Base-by-base conservation (phyloP, 345 rosid genomes). In the Acer yangbiense region DNA sequence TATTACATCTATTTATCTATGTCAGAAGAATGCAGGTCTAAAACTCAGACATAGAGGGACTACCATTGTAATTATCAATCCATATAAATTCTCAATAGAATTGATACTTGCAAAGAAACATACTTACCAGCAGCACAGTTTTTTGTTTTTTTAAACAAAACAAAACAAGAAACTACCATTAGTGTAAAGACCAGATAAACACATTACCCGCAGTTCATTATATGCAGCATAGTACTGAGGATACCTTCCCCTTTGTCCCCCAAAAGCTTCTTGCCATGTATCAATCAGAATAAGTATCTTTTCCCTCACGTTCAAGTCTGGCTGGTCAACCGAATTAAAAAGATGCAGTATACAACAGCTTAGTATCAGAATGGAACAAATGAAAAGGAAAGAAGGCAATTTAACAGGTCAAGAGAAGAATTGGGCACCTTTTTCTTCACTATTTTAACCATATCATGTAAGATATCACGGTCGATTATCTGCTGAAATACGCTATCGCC, bases 391-490 rank as follows among this genome's bases (percentile, higher is more conserved):
- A 52, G 69, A 69, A 82, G 9, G 61, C 39, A 20, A n/a, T 18
- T 29, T 23, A 68, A 70, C 67, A 60, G 46, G 75, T 10, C 65
- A 72, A 63, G 20, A 58, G 71, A 63, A 69, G 76, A 82, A 32
- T 54, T 7, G 29, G 17, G n/a, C 78, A 94, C 99, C 99, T 92
- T 96, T 86, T 94, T 96, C 87, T 96, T 96, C 66, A 96, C 97
- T 74, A 94, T 89, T 83, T 94, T 96, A 79, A 96, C 98, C 99
- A 96, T 96, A 63, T 96, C 99, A 80, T 81, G 97, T 76, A 96
- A 85, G 80, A 96, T 91, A 77, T 92, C 98, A 50, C 99, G 97
- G 80, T 96, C 99, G 18, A 87, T 83, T 25, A 96, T 96, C 86
- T 83, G 97, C 90, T 90, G 95, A 82, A 89, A 90, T 65, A 96